Evolutionary conservation across 495 filamentous ascomycete genomes (phyloP).

Genomic region (Aspergillus affinis): DNA sequence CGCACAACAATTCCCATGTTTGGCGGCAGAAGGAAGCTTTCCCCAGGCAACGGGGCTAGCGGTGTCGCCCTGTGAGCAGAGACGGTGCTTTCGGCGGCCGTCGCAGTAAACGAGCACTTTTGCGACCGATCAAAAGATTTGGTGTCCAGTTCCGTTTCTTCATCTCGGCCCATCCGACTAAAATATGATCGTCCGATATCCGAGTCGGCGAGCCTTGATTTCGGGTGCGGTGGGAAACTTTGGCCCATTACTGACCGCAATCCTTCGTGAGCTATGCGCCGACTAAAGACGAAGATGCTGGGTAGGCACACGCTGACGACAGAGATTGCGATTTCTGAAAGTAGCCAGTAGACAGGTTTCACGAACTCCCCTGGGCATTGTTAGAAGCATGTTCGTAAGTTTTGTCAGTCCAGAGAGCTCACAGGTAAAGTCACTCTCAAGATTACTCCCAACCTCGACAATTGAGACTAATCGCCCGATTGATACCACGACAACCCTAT

Average conservation of each 20-base stretch:
- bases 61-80: background rate
- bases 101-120: background rate
- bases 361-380: background rate
- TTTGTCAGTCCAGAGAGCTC: background rate
- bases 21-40: background rate
- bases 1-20: background rate
- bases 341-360: background rate
- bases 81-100: background rate
- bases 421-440: background rate
- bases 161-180: background rate
- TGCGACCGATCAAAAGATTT: background rate
- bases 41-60: too few species aligned
- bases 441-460: background rate
- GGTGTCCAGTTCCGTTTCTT: background rate
- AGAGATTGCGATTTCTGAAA: background rate
- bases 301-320: background rate
- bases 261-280: background rate
- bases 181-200: background rate
- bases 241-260: background rate
- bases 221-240: background rate
- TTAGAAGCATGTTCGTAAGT: background rate
- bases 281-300: background rate
- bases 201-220: background rate
- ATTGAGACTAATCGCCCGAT: background rate
- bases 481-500: background rate